Evolutionary conservation across 2,329 filamentous ascomycete genomes (phyloP), one percentile per base, ranked within the genome.

Genomic region (Emericellopsis cladophorae): DNA sequence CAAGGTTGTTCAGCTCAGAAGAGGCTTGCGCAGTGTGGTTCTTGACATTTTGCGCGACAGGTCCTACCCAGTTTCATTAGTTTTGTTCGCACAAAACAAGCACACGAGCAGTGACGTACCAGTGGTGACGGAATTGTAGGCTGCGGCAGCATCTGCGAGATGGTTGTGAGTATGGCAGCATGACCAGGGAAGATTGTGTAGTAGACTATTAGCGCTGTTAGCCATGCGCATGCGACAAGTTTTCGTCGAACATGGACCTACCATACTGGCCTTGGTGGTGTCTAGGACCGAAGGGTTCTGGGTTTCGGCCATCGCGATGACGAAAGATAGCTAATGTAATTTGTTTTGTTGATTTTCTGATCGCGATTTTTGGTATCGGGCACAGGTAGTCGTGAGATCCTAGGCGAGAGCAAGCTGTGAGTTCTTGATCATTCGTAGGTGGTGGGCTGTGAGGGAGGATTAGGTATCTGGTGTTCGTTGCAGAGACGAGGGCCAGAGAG

Each of bases 21-120:
- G 65, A 58, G 42, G 74, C 71, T 65, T 76, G 77, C 44, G 65
- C 63, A 42, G 61, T 57, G 55, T 79, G 65, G 47, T 74, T 65
- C 59, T 70, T 72, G 53, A 75, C 66, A 52, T 72, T 77, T 53
- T 74, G 67, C 46, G 71, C 74, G 49, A 79, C 66, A 31, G 75
- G 74, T 47, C 73, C 75, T 79, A 49, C 29, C 11, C 11, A 22
- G 10, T 32, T 29, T 39, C 37, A 40, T 24, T 36, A 40, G 29
- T 32, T 9, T 9, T 29, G 12, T 12, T 12, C 9, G 8, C 26
- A 35, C 33, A 21, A 5, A 35, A 10, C 14, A 8, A 35, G 18
- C n/a, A 21, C 9, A 15, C n/a, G 33, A 35, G 26, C 26, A 29
- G n/a, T 29, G 37, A 26, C 57, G 45, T 60, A 72, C 70, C 70